Evolutionary conservation across 208 protist genomes (phyloP).

Genomic region (Trypanosoma conorhini): DNA sequence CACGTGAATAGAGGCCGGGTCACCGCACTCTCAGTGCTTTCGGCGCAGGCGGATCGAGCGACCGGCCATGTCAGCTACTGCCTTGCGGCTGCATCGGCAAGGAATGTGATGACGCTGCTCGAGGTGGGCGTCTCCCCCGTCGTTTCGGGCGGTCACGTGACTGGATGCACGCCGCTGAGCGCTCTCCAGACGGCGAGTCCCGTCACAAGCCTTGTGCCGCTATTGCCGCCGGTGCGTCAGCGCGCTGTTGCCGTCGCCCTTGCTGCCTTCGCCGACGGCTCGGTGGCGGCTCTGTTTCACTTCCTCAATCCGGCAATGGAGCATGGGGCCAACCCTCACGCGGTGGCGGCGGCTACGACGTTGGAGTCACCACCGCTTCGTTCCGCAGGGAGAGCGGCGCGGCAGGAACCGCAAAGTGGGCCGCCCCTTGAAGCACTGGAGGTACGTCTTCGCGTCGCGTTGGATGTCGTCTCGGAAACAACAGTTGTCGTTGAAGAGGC

Average conservation of each 20-base stretch:
- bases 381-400: background rate
- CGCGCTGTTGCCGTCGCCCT: background rate
- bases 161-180: slow-evolving; percentile 6
- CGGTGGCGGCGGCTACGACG: background rate
- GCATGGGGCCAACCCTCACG: background rate
- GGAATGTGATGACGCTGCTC: slow-evolving; percentile 6
- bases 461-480: background rate
- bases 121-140: slow-evolving; percentile 2
- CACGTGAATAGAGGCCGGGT: slow-evolving; percentile 10
- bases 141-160: slow-evolving; percentile 12
- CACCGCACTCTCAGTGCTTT: slow-evolving; percentile 8
- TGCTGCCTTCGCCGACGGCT: slow-evolving; percentile 11
- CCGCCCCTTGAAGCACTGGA: background rate
- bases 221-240: slow-evolving; percentile 10
- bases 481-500: slow-evolving; percentile 14
- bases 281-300: slow-evolving; percentile 20
- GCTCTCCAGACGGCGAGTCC: slow-evolving; percentile 8
- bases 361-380: background rate
- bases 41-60: background rate
- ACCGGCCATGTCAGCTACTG: slow-evolving; percentile 11
- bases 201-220: slow-evolving; percentile 3
- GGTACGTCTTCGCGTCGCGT: background rate
- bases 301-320: slow-evolving; percentile 1
- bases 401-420: background rate
- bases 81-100: slow-evolving; percentile 13